Base-by-base conservation (phyloP, 2,329 filamentous ascomycete genomes). In the Diplocarpon rosae region DNA sequence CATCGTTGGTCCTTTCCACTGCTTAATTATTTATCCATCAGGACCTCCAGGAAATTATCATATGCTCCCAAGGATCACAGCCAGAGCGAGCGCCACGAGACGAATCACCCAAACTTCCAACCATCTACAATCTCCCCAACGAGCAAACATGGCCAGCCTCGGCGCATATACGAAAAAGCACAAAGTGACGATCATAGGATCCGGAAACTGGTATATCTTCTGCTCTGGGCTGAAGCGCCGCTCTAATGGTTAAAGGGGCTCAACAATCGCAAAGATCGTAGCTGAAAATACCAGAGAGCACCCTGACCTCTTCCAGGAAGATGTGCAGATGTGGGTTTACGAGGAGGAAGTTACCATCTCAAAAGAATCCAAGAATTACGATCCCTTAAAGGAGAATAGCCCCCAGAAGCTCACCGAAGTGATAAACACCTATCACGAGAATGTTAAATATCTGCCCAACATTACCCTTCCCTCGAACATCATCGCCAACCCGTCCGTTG, bases 291-390 rank as follows among this genome's bases (percentile, higher is more conserved):
- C 87, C 31, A 78, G 75, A 50, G 79, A 75, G 52, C 73, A 95
- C 66, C 73, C 80, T 9, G 75, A 87, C 27, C 62, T 95, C 36
- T 98, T 96, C 62, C 85, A 96, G 60, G 71, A 82, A 63, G 72
- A 87, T 50, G 88, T 98, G 42, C 86, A 94, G 67, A 96, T 98
- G 92, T 98, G 92, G 92, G 93, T 98, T 60, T 95, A 80, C 62
- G 92, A 98, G 67, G 92, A 98, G 66, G 77, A 94, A 17, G 80
- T 95, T 52, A 75, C 76, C 43, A 71, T 95, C 34, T 68, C 84
- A 11, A 73, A 81, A 57, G 72, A 75, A 52, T 90, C 85, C 39
- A 78, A 77, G 55, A 75, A 87, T 67, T 88, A 87, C 71, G 73
- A 84, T 57, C 60, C 74, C 15, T 66, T 72, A 47, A 71, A 68